Percentiles rank a stretch among this genome's conserved stretches.
These are phyloP conservation scores for Lactarius trivialis DNA, from an alignment of 768 basidiomycete genomes.

Conservation along the genomic window DNA sequence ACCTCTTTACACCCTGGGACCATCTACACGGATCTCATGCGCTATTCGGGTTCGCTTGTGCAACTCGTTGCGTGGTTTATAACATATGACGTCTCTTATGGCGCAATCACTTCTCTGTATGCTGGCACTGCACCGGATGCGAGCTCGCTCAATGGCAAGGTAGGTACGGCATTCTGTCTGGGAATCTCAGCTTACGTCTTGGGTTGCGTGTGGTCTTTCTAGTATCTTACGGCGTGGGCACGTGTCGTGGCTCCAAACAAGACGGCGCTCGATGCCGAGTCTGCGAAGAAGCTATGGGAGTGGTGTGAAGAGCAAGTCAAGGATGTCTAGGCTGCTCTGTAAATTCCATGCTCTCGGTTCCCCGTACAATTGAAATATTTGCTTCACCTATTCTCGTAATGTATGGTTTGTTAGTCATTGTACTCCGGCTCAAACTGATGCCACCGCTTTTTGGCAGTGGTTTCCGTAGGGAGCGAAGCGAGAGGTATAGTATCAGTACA, in stretches of 20 bases:
- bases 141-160: conserved; percentile 15
- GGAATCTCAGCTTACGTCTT: background rate
- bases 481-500: no score
- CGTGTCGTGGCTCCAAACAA: conserved; percentile 18
- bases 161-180: background rate
- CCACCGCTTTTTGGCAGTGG: no score
- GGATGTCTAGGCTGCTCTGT: background rate
- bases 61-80: background rate
- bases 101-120: conserved; percentile 7
- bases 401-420: no score
- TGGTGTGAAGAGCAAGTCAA: conserved; percentile 29
- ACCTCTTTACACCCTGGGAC: conserved; percentile 10
- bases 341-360: background rate
- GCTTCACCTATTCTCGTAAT: no score
- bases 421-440: no score
- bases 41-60: background rate
- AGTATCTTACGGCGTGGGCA: conserved; percentile 30
- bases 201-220: background rate
- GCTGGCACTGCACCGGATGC: background rate
- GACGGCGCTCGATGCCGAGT: conserved; percentile 20
- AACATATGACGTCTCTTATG: background rate
- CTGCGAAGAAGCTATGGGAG: conserved; percentile 26
- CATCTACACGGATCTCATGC: background rate
- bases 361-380: no score
- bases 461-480: no score